Evolutionary conservation across 768 basidiomycete species (phyloP), one percentile per base, ranked within the genome.

Genomic region (Paxillus rubicundulus): DNA sequence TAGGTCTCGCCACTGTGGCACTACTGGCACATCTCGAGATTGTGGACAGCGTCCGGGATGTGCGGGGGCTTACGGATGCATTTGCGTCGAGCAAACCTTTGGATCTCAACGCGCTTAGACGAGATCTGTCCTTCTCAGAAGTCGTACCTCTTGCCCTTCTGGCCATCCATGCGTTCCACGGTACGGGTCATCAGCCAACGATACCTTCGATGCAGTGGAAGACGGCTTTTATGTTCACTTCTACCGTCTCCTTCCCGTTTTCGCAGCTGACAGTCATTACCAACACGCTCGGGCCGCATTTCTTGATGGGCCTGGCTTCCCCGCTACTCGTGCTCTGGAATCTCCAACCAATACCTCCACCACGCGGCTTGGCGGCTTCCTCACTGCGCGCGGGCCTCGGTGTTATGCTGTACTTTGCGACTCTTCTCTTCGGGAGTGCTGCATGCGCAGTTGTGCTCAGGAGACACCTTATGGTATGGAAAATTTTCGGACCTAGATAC

Each of bases 381-480:
- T 75, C 69, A 55, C 68, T 78, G 24, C 72, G 82, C n/a, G 80
- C 85, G 1, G 76, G 75, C 1, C 64, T 93, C 2, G 84, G 81
- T 0, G 70, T 86, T n/a, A 80, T 85, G 77, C 68, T 82, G 3
- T 94, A 94, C 62, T 88, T 86, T 65, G 69, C 78, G 6, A 61
- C 73, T 5, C 62, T 94, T 20, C 68, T 92, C 2, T 62, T 94
- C 4, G 86, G 88, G 4, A 81, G 84, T 14, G 86, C 91, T 3
- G 68, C 82, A 6, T 84, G 84, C 50, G 85, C 91, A 0, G 88
- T 92, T 8, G 80, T 84, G 60, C 70, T 95, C 47, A 71, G 93
- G 57, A 68, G 93, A 41, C 94, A 98, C 66, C 68, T 97, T 57
- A 97, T 97, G 94, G 94, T 98, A 20, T 99, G 97, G 97, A 98